These are phyloP conservation scores for Hyaloperonospora brassicae DNA, from an alignment of 352 stramenopile genomes.

Conservation along the genomic window DNA sequence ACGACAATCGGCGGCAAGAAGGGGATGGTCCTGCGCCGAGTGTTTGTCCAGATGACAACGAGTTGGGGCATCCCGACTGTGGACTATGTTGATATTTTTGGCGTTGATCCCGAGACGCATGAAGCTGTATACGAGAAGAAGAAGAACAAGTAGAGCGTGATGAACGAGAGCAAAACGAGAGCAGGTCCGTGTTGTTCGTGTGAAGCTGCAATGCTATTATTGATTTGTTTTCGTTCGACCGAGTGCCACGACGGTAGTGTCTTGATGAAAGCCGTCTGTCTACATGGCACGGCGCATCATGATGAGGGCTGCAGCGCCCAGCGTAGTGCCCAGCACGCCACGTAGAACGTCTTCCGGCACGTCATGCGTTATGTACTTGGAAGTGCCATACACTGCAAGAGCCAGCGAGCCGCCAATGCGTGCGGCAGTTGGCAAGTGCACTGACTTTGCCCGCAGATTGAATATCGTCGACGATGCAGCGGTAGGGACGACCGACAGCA, in stretches of 20 bases:
- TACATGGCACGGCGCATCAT: conserved; percentile 76
- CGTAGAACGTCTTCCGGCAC: conserved; percentile 69
- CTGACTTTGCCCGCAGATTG: conserved; percentile 69
- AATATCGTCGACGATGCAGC: conserved; percentile 73
- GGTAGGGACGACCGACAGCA: conserved; percentile 75
- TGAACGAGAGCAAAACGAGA: conserved; percentile 13
- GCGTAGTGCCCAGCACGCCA: conserved; percentile 59
- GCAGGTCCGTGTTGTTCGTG: conserved; percentile 9
- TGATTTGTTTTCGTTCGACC: conserved; percentile 15
- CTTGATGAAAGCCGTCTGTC: conserved; percentile 1
- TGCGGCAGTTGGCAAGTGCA: conserved; percentile 64
- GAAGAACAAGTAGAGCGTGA: conserved; percentile 45
- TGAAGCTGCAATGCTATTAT: conserved; percentile 22
- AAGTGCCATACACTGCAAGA: conserved; percentile 61
- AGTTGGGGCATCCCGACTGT: conserved; percentile 77
- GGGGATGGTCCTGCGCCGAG: conserved; percentile 57
- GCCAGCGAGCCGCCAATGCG: conserved; percentile 62
- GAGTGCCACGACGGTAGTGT: too few relatives aligned
- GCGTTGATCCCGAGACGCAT: conserved; percentile 50
- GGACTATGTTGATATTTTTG: conserved; percentile 79
- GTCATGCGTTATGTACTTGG: conserved; percentile 77
- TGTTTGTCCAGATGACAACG: conserved; percentile 80
- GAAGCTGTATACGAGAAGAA: conserved; percentile 80
- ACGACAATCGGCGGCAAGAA: conserved; percentile 65
- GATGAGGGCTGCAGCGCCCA: conserved; percentile 58